phyloP scores from a whole-genome alignment of 306 rosid genomes.

The Herpetospermum pedunculosum region DNA sequence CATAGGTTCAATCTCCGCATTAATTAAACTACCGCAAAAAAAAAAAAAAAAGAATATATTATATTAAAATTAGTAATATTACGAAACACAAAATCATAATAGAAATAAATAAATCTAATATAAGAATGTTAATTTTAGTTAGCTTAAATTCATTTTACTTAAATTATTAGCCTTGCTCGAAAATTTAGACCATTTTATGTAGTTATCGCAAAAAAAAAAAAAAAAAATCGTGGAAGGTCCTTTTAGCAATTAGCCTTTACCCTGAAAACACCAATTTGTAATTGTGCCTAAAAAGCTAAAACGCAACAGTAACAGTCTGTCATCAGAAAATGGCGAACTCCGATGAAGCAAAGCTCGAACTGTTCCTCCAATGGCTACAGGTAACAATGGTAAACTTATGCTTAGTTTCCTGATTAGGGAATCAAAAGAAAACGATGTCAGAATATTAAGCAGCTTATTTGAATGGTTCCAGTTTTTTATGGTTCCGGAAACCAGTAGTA shows the following conservation, averaged over 20 bases:
- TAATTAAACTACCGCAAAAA: no score
- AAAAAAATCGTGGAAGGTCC: neutral
- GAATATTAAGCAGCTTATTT: neutral
- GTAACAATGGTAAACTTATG: constrained; percentile 16
- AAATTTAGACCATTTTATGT: no score
- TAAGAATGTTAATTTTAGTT: no score
- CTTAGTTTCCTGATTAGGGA: neutral
- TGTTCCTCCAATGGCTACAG: constrained; percentile 69
- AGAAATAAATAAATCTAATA: no score
- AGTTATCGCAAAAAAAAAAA: no score
- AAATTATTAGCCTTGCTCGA: no score
- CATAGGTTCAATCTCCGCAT: no score
- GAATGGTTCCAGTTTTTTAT: neutral
- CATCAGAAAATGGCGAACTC: constrained; percentile 38
- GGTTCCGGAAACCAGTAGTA: neutral
- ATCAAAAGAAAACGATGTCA: neutral
- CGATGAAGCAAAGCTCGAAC: constrained; percentile 49
- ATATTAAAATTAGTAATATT: no score
- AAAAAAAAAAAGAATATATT: no score
- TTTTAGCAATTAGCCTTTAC: neutral
- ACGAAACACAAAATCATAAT: no score
- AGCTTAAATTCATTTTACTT: no score
- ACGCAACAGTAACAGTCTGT: neutral
- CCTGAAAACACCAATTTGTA: neutral
- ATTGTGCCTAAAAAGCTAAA: neutral